phyloP scores from a whole-genome alignment of 2,329 filamentous ascomycete species.

The Berkeleyomyces basicola region DNA sequence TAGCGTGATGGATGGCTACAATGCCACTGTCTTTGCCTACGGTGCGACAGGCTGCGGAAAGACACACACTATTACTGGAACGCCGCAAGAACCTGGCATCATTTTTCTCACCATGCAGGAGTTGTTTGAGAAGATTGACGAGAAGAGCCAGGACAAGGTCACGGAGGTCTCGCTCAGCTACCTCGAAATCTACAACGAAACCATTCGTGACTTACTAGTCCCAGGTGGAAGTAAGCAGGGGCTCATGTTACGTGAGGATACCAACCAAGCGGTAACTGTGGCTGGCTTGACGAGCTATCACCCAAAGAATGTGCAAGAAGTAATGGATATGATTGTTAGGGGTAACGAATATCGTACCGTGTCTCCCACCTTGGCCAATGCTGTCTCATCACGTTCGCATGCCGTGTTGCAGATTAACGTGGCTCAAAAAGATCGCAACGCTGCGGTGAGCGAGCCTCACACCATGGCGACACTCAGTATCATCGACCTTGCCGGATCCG shows the following conservation, averaged over 20 bases:
- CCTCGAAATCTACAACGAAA: slow-evolving; percentile 98
- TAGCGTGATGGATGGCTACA: slow-evolving; percentile 92
- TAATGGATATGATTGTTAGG: slow-evolving; percentile 97
- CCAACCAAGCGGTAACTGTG: slow-evolving; percentile 82
- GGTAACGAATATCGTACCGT: slow-evolving; percentile 92
- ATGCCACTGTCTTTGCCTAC: slow-evolving; percentile 96
- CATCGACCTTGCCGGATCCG: slow-evolving; percentile 91
- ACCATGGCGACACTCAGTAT: slow-evolving; percentile 98
- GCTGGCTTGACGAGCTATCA: slow-evolving; percentile 80
- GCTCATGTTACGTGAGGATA: slow-evolving; percentile 85
- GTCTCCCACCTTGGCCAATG: slow-evolving; percentile 92
- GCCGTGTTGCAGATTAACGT: slow-evolving; percentile 96
- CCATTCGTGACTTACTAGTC: slow-evolving; percentile 86
- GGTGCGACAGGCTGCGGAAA: slow-evolving; percentile 96
- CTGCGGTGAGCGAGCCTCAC: slow-evolving; percentile 80
- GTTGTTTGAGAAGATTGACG: slow-evolving; percentile 88
- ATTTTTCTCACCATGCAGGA: slow-evolving; percentile 99
- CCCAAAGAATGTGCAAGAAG: slow-evolving; percentile 79
- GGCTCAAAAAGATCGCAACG: slow-evolving; percentile 84
- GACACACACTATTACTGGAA: slow-evolving; percentile 93
- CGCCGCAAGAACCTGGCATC: slow-evolving; percentile 81
- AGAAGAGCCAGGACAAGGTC: slow-evolving; percentile 67
- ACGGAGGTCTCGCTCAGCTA: slow-evolving; percentile 89
- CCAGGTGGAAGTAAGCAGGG: slow-evolving; percentile 67
- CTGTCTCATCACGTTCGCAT: slow-evolving; percentile 91